Percentiles rank a stretch among this genome's conserved stretches.
Conservation (phyloP, 495 filamentous ascomycete species). For the Daldinia bambusicola region DNA sequence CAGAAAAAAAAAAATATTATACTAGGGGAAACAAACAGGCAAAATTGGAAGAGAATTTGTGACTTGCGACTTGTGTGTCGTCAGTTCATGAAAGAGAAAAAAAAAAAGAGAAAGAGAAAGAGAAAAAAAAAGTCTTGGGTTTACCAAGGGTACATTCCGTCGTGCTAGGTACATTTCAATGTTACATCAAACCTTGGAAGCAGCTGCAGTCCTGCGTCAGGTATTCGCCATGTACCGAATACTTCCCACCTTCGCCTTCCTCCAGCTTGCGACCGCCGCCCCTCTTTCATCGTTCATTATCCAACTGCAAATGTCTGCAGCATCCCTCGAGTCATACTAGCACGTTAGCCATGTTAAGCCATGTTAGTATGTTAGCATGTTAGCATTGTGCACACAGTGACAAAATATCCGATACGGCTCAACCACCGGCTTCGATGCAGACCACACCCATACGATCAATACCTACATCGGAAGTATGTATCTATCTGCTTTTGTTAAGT, state of each 20-base stretch:
- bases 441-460: slow-evolving; percentile 5
- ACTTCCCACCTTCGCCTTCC: slow-evolving; percentile 13
- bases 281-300: slow-evolving; percentile 21
- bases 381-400: slow-evolving; percentile 1
- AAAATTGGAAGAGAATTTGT: slow-evolving; percentile 30
- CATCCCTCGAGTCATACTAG: slow-evolving; percentile 16
- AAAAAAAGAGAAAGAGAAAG: not conserved
- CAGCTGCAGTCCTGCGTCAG: slow-evolving; percentile 23
- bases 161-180: slow-evolving; percentile 17
- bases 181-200: slow-evolving; percentile 9
- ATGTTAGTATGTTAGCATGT: not conserved
- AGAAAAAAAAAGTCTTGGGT: too few relatives aligned
- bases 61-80: slow-evolving; percentile 16
- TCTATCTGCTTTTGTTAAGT: slow-evolving; percentile 1
- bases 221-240: slow-evolving; percentile 33
- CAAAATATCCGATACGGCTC: slow-evolving; percentile 9
- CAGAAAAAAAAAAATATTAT: not conserved
- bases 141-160: slow-evolving; percentile 12
- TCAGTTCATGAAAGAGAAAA: not conserved
- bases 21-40: slow-evolving; percentile 32
- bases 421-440: not conserved
- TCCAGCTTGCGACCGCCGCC: slow-evolving; percentile 15
- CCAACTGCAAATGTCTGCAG: slow-evolving; percentile 20
- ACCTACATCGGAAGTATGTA: slow-evolving; percentile 10
- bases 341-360: too few relatives aligned